These are phyloP conservation scores for Cyclanthera cordifolia DNA, from an alignment of 306 rosid genomes.

Conservation along the genomic window DNA sequence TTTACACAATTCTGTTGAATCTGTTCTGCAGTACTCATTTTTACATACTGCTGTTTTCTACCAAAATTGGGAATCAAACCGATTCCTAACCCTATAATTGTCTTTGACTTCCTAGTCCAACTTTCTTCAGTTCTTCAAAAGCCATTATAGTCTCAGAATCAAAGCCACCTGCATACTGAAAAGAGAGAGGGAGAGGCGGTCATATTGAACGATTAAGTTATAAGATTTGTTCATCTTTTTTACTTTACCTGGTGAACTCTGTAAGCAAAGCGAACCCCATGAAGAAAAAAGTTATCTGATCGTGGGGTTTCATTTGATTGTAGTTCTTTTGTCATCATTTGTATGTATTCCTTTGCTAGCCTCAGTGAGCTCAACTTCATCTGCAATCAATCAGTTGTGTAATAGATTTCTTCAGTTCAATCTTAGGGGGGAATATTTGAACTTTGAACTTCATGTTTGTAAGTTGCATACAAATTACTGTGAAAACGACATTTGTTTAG, in stretches of 20 bases:
- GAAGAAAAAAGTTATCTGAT: conserved; percentile 46
- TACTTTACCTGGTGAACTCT: conserved; percentile 74
- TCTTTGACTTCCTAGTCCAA: conserved; percentile 16
- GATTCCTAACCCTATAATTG: no score
- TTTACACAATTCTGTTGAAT: no score
- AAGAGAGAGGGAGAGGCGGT: no score
- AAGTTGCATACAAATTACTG: no score
- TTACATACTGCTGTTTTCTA: background rate
- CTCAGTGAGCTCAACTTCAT: conserved; percentile 63
- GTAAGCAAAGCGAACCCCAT: conserved; percentile 69
- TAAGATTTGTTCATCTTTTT: background rate
- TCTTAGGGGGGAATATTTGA: no score
- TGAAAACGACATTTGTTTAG: no score
- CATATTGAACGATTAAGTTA: no score
- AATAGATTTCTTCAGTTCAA: no score
- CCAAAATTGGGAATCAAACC: no score
- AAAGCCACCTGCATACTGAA: conserved; percentile 97
- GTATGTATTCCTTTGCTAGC: conserved; percentile 62
- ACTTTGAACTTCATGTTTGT: no score
- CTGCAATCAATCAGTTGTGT: no score
- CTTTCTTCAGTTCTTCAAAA: conserved; percentile 58
- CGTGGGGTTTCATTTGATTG: conserved; percentile 29
- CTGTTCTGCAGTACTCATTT: no score
- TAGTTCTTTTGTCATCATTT: conserved; percentile 39
- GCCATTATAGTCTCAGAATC: conserved; percentile 38